These are phyloP conservation scores for Apophysomyces sp. DNA, from an alignment of 371 early-diverging fungal genomes.

Conservation along the genomic window DNA sequence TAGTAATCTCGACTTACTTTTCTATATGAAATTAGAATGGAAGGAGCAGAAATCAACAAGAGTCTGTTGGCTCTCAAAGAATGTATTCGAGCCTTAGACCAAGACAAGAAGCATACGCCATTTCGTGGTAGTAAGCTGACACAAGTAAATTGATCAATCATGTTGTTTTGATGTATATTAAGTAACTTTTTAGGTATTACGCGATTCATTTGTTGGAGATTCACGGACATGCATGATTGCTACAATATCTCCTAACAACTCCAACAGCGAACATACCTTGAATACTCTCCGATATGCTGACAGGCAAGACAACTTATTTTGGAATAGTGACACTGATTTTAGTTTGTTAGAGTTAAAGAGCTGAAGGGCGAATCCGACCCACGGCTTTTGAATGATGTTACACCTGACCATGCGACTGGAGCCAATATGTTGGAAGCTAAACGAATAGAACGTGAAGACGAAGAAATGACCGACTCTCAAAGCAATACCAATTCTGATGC, in stretches of 20 bases:
- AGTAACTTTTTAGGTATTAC: constrained; percentile 65
- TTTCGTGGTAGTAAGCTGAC: constrained; percentile 98
- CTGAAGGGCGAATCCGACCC: constrained; percentile 44
- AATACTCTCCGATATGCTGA: constrained; percentile 99
- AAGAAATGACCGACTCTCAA: background rate
- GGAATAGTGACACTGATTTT: background rate
- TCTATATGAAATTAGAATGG: constrained; percentile 61
- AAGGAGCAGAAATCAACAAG: constrained; percentile 99
- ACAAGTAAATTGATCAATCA: constrained; percentile 54
- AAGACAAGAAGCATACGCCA: constrained; percentile 92
- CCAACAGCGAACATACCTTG: constrained; percentile 95
- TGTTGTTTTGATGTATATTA: background rate
- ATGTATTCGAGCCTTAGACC: constrained; percentile 96
- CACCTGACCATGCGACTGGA: background rate
- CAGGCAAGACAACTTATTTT: constrained; percentile 54
- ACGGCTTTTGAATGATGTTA: constrained; percentile 11
- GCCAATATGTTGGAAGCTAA: background rate
- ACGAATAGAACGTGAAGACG: background rate
- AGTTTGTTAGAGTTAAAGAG: constrained; percentile 33
- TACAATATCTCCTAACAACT: constrained; percentile 90
- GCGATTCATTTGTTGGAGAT: constrained; percentile 97
- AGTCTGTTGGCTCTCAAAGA: constrained; percentile 96
- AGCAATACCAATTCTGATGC: constrained; percentile 18
- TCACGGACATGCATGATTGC: constrained; percentile 98
- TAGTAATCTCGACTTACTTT: background rate